phyloP scores from a whole-genome alignment of 2,329 filamentous ascomycete species.

The Scedosporium minutisporum region DNA sequence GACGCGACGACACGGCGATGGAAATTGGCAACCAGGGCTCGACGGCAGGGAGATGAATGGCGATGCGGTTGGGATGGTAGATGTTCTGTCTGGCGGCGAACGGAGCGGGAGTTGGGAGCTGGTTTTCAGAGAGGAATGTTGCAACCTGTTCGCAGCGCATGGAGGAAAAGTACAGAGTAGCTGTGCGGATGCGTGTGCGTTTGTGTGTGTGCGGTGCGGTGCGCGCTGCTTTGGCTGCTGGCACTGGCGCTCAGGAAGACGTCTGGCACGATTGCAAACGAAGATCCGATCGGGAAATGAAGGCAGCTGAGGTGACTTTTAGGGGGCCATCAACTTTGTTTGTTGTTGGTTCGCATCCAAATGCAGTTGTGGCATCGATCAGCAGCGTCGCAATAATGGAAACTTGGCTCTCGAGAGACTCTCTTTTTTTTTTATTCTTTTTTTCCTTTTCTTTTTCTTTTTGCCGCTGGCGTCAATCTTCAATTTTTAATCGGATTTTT shows the following conservation, averaged over 20 bases:
- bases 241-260: background rate
- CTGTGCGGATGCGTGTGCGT: background rate
- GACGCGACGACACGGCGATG: background rate
- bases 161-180: background rate
- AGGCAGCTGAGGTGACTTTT: background rate
- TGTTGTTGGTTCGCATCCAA: background rate
- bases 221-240: background rate
- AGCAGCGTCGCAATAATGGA: background rate
- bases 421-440: background rate
- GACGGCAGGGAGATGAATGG: background rate
- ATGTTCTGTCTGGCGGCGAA: background rate
- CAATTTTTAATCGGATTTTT: constrained; percentile 1
- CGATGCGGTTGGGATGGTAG: background rate
- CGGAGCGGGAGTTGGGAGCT: background rate
- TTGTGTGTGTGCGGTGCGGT: background rate
- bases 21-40: background rate
- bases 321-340: background rate
- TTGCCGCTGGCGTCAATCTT: background rate
- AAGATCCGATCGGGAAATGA: background rate
- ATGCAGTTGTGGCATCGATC: background rate
- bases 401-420: background rate
- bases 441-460: background rate
- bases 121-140: constrained; percentile 1
- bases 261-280: background rate
- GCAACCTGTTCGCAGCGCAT: constrained; percentile 5